A percentile compares a stretch with the other conserved stretches of the same genome.
Evolutionary conservation across 306 rosid species (phyloP).

Genomic region (Dryas octopetala): DNA sequence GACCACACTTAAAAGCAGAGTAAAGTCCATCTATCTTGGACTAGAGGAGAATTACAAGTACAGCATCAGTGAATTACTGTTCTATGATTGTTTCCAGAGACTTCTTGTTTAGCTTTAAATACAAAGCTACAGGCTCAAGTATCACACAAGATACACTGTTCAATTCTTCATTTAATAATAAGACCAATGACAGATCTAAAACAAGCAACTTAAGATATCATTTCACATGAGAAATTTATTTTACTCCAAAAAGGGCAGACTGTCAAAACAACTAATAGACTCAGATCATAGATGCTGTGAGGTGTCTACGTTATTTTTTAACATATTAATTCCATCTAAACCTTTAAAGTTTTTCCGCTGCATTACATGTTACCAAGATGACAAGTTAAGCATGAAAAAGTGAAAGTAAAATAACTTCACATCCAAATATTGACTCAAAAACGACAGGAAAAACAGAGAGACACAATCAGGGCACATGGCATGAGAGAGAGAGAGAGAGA

Average conservation of each 20-base stretch:
- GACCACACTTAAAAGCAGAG: too few species aligned
- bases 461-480: too few species aligned
- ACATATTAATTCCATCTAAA: neutral
- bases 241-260: neutral
- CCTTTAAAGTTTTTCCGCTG: neutral
- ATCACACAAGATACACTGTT: too few species aligned
- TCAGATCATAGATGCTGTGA: neutral
- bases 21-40: too few species aligned
- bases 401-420: slow-evolving; percentile 1
- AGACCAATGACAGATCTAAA: neutral
- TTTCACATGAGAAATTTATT: neutral
- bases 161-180: neutral
- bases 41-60: too few species aligned
- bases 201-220: neutral
- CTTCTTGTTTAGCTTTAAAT: too few species aligned
- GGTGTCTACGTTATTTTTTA: neutral
- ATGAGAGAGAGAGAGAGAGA: neutral
- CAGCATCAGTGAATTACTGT: too few species aligned
- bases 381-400: neutral
- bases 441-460: too few species aligned
- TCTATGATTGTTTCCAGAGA: too few species aligned
- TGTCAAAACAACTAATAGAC: neutral
- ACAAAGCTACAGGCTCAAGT: too few species aligned
- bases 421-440: neutral
- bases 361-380: neutral